These are phyloP conservation scores for Pythium scleroteichum DNA, from an alignment of 352 stramenopile species.

Conservation along the genomic window DNA sequence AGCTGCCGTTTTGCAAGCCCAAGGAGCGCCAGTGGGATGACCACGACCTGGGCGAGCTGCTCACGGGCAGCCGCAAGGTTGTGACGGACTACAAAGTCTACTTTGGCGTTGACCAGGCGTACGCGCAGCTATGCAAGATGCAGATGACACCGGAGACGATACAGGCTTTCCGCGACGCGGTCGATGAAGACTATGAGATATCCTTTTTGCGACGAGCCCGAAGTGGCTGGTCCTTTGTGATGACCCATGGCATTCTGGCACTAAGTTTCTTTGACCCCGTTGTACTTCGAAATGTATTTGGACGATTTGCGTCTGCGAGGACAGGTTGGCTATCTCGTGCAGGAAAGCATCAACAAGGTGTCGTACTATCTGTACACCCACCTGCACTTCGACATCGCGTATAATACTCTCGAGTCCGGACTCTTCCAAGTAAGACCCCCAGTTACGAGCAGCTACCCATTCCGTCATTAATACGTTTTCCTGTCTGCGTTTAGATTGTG, in stretches of 20 bases:
- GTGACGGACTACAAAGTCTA: constrained; percentile 84
- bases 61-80: constrained; percentile 95
- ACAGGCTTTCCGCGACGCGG: constrained; percentile 92
- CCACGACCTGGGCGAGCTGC: constrained; percentile 93
- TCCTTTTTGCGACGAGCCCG: constrained; percentile 28
- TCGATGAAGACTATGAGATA: constrained; percentile 97
- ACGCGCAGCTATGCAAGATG: constrained; percentile 91
- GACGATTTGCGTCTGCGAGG: constrained; percentile 97
- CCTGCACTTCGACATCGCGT: constrained; percentile 95
- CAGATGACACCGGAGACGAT: constrained; percentile 76
- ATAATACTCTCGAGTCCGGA: constrained; percentile 87
- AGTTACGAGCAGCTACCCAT: neutral
- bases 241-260: neutral
- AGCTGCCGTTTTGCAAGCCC: constrained; percentile 94
- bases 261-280: constrained; percentile 28
- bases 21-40: constrained; percentile 87
- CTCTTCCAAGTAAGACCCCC: constrained; percentile 53
- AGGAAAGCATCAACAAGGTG: constrained; percentile 66
- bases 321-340: constrained; percentile 92
- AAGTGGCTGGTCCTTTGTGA: neutral
- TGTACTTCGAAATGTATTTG: constrained; percentile 97
- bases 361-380: constrained; percentile 95
- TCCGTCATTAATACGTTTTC: too few species aligned
- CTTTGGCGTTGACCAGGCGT: constrained; percentile 81
- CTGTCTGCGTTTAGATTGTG: constrained; percentile 59